Evolutionary conservation across 2,329 filamentous ascomycete species (phyloP).

Genomic region (Daldinia sp.): DNA sequence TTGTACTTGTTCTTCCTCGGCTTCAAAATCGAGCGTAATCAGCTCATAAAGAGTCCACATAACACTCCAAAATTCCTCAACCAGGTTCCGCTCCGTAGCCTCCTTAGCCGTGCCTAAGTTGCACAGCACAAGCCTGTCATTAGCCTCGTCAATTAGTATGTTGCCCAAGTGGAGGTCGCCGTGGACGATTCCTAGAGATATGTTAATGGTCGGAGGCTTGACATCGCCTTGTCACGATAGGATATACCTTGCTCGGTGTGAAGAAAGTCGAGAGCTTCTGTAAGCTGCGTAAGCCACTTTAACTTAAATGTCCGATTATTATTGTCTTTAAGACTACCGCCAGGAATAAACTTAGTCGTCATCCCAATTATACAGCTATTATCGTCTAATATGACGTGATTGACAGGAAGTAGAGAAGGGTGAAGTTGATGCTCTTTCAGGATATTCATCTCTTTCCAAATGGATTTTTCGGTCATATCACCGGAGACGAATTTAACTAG

Average conservation of each 20-base stretch:
- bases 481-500: neutral
- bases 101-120: neutral
- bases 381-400: neutral
- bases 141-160: neutral
- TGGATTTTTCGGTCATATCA: neutral
- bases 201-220: neutral
- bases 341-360: neutral
- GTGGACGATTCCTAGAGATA: neutral
- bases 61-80: neutral
- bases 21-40: neutral
- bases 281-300: conserved; percentile 2
- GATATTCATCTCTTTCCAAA: neutral
- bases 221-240: neutral
- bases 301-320: neutral
- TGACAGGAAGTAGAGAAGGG: neutral
- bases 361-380: neutral
- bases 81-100: neutral
- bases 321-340: neutral
- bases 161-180: neutral
- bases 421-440: neutral
- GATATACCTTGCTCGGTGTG: neutral
- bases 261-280: neutral
- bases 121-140: neutral
- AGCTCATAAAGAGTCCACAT: conserved; percentile 1
- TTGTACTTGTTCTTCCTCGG: neutral